These are phyloP conservation scores for Buxus sempervirens DNA, from an alignment of 164 flowering plant species.

Conservation along the genomic window DNA sequence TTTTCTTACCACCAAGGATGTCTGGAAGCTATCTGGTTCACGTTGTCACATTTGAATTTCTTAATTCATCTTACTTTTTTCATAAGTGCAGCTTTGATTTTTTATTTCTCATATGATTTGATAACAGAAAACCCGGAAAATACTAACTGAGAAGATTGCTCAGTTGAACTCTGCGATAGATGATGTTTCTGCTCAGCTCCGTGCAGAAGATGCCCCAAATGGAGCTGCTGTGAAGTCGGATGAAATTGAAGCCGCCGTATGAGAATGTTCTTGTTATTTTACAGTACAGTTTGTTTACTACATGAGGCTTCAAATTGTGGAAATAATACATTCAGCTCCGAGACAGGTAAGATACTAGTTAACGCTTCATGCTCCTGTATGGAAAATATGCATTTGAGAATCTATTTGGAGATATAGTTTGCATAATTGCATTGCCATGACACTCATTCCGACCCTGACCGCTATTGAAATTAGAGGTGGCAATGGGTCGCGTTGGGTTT, in stretches of 20 bases:
- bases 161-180: slow-evolving; percentile 88
- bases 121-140: slow-evolving; percentile 68
- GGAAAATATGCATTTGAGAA: too few relatives aligned
- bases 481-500: too few relatives aligned
- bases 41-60: neutral
- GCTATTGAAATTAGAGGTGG: too few relatives aligned
- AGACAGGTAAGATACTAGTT: too few relatives aligned
- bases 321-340: too few relatives aligned
- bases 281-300: neutral
- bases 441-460: too few relatives aligned
- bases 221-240: slow-evolving; percentile 47
- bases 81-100: neutral
- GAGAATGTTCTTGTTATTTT: slow-evolving; percentile 4
- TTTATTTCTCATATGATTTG: slow-evolving; percentile 12
- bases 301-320: neutral
- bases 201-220: slow-evolving; percentile 49
- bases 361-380: too few relatives aligned
- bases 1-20: too few relatives aligned
- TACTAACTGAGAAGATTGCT: slow-evolving; percentile 74
- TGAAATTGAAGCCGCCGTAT: slow-evolving; percentile 59
- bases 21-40: neutral
- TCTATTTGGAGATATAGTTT: too few relatives aligned
- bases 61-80: neutral
- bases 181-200: slow-evolving; percentile 68
- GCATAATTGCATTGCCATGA: too few relatives aligned